Evolutionary conservation across 352 stramenopile genomes (phyloP), one percentile per base, ranked within the genome.

Genomic region (Pythium periplocum): DNA sequence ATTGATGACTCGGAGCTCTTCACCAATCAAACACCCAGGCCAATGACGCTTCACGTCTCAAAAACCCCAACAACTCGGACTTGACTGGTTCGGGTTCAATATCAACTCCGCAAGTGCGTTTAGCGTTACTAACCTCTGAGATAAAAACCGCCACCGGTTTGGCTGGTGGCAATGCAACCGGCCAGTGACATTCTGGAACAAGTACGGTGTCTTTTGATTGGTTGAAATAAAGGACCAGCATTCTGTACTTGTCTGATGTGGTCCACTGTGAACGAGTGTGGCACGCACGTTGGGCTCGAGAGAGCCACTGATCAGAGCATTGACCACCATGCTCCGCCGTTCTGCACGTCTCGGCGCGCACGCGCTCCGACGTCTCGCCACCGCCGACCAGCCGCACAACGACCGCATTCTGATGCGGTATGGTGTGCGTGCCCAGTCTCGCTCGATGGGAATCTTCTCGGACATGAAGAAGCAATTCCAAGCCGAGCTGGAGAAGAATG

Each of bases 381-480:
- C 17, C 43, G 38, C 42, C 26, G 32, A n/a, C 26, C 8, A 30
- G 17, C 12, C 34, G n/a, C 49, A 10, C 38, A 12, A 11, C 43
- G 17, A 51, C n/a, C 45, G 38, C n/a, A 31, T 48, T 30, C 38
- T 54, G 31, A 36, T 51, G 37, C 45, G 48, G 44, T 26, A 45
- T 37, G 35, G 38, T 11, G 39, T 54, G 30, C 51, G 36, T 30
- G 33, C 47, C 17, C 77, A 87, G 73, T 59, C 55, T 35, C 78
- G 79, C 26, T 39, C 63, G 3, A 83, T 90, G 73, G 76, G 79
- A 26, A 83, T 90, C 64, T 89, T 87, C 55, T 82, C 74, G 46
- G 73, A 90, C 54, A 50, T 90, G 41, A 91, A 88, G 66, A 87
- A 89, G 51, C 78, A 87, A 53, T 66, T 90, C 38, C 83, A 90